Conservation (phyloP, 306 rosid genomes). For the Mimosa bimucronata region DNA sequence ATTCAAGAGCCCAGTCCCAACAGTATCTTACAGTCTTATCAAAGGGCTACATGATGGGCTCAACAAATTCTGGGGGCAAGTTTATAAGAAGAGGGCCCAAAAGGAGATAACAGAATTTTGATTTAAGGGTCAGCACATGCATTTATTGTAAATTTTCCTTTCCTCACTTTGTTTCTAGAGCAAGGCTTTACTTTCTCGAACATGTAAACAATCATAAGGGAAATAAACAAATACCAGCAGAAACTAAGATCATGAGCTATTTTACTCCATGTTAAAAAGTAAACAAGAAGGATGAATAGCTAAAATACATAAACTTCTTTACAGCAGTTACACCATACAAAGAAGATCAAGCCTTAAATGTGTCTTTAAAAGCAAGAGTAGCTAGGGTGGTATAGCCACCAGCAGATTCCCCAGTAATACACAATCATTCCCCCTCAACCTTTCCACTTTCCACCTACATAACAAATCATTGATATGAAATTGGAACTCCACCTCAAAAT, state of each 20-base stretch:
- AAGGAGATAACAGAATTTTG: too few relatives aligned
- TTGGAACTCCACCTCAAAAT: background rate
- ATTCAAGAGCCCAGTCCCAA: too few relatives aligned
- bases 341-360: slow-evolving; percentile 91
- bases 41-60: too few relatives aligned
- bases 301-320: background rate
- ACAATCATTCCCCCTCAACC: slow-evolving; percentile 75
- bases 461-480: slow-evolving; percentile 7
- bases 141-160: background rate
- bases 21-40: too few relatives aligned
- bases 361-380: slow-evolving; percentile 76
- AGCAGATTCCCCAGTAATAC: slow-evolving; percentile 92
- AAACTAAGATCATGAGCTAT: too few relatives aligned
- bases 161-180: background rate
- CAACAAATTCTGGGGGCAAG: too few relatives aligned
- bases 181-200: background rate
- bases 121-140: background rate
- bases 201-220: background rate
- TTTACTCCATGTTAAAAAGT: too few relatives aligned
- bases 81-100: too few relatives aligned
- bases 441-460: slow-evolving; percentile 77
- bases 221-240: background rate
- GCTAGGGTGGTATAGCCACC: slow-evolving; percentile 99
- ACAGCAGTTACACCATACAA: slow-evolving; percentile 82
- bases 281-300: background rate